phyloP scores from a whole-genome alignment of 2,329 filamentous ascomycete species.

The Talaromyces sp. region DNA sequence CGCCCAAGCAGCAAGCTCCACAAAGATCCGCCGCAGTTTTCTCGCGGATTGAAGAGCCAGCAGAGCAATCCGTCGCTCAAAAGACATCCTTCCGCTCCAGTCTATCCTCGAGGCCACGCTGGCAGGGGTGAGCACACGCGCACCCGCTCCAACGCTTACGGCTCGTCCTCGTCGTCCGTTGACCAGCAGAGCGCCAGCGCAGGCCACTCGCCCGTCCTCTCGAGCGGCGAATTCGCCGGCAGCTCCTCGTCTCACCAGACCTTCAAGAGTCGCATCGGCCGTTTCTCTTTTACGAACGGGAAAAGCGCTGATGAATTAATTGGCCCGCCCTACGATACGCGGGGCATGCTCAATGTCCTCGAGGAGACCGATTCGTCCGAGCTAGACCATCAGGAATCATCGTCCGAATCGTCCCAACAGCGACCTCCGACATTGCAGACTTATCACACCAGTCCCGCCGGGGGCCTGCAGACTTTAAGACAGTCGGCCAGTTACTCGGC shows the following conservation, averaged over 20 bases:
- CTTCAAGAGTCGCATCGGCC: conserved; percentile 15
- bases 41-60: conserved; percentile 35
- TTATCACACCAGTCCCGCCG: conserved; percentile 49
- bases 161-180: conserved; percentile 43
- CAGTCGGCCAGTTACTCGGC: conserved; percentile 61
- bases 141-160: conserved; percentile 41
- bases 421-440: conserved; percentile 40
- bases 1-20: conserved; percentile 38
- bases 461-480: conserved; percentile 53
- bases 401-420: conserved; percentile 27
- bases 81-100: conserved; percentile 42
- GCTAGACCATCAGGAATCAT: conserved; percentile 19
- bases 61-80: conserved; percentile 39
- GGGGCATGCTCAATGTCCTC: conserved; percentile 38
- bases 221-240: conserved; percentile 23
- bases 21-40: conserved; percentile 39
- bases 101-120: conserved; percentile 38
- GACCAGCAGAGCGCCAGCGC: conserved; percentile 34
- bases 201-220: conserved; percentile 33
- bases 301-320: conserved; percentile 40
- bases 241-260: conserved; percentile 8
- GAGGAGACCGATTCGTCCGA: conserved; percentile 29
- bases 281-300: conserved; percentile 29
- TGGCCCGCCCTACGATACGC: conserved; percentile 37
- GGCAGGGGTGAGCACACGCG: conserved; percentile 37